Conservation (phyloP, 768 basidiomycete species). For the Kwoniella mangroviensis region DNA sequence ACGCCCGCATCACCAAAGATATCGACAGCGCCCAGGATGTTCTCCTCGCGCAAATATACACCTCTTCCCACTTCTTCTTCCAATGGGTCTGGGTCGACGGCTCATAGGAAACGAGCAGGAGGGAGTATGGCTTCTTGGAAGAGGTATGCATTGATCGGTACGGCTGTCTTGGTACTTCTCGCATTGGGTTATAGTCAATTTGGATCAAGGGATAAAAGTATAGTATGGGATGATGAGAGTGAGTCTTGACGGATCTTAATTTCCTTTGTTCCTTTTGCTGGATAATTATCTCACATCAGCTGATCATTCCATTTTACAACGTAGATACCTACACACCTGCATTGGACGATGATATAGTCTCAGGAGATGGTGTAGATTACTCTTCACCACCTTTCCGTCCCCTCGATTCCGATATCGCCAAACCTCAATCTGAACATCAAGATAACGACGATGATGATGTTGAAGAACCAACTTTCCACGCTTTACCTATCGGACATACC, state of each 20-base stretch:
- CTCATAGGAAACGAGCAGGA: constrained; percentile 40
- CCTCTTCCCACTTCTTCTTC: constrained; percentile 45
- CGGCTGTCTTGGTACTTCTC: constrained; percentile 37
- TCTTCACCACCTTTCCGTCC: constrained; percentile 55
- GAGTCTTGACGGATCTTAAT: constrained; percentile 18
- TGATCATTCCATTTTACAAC: neutral
- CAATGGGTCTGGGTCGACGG: neutral
- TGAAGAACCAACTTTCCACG: constrained; percentile 36
- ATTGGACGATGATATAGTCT: constrained; percentile 24
- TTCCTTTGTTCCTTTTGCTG: neutral
- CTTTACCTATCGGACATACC: constrained; percentile 34
- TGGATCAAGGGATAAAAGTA: constrained; percentile 11
- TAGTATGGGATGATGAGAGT: constrained; percentile 43
- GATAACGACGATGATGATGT: constrained; percentile 42
- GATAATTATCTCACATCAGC: neutral
- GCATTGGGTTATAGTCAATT: constrained; percentile 32
- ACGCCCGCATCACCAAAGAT: constrained; percentile 26
- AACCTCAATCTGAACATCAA: constrained; percentile 26
- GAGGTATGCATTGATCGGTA: constrained; percentile 47
- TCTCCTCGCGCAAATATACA: constrained; percentile 51
- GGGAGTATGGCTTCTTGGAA: constrained; percentile 51
- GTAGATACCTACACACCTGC: constrained; percentile 48
- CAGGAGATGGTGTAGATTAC: constrained; percentile 43
- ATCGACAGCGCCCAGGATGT: constrained; percentile 39
- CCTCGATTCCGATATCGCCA: constrained; percentile 33